Base-by-base conservation (phyloP, 1,139 yeast species). In the Lodderomyces theae region DNA sequence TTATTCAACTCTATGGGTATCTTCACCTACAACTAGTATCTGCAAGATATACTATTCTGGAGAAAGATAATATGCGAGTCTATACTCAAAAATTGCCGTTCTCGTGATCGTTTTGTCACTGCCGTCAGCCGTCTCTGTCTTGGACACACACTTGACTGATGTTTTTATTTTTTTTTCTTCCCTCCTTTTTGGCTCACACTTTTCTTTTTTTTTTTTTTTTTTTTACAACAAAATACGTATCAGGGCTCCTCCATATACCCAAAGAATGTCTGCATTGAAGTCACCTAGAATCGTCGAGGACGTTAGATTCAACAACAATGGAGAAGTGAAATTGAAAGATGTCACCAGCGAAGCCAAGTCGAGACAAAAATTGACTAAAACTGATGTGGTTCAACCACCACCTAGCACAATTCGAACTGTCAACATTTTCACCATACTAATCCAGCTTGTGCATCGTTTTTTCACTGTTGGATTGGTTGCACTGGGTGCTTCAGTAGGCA, bases 221-320 rank as follows among this genome's bases (percentile, higher is more conserved):
- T 32, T 32, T 32, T 32, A 32, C 37, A 34, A 34, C 37, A 23
- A n/a, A n/a, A n/a, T n/a, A n/a, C n/a, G n/a, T n/a, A n/a, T n/a
- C n/a, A n/a, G n/a, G n/a, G n/a, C n/a, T n/a, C n/a, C n/a, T n/a
- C n/a, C n/a, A n/a, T n/a, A n/a, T n/a, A n/a, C n/a, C n/a, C n/a
- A 5, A 19, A 19, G 8, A 8, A 19, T 23, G 24, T 18, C 30
- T 13, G 37, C 38, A 43, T 35, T 44, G 24, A 37, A 35, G 25
- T 41, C 49, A 16, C 47, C 49, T 2, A 42, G 39, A 28, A 48
- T 48, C 33, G 33, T 31, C 15, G 49, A 46, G 13, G 41, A 38
- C 37, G 48, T 48, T 17, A 31, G 50, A 37, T 32, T 42, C 15
- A 43, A 41, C 35, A 43, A 39, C 35, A 28, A 40, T 6, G 45